These are phyloP conservation scores for Colletotrichum theobromicola DNA, from an alignment of 2,329 filamentous ascomycete species.

Conservation along the genomic window DNA sequence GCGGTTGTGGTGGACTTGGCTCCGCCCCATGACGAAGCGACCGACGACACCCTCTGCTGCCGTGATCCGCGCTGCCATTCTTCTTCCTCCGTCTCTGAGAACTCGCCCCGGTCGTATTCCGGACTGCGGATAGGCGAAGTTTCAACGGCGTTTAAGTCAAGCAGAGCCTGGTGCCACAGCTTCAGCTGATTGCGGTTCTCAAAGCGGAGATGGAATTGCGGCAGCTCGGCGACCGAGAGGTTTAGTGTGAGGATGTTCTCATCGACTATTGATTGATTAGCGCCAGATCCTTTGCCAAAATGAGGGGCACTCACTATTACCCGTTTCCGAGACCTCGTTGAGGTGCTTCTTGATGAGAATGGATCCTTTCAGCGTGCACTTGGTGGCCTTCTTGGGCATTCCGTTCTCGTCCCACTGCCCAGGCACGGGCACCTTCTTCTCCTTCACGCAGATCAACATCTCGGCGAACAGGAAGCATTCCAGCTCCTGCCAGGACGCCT, in stretches of 20 bases:
- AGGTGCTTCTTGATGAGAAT: slow-evolving; percentile 98
- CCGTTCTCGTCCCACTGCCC: slow-evolving; percentile 71
- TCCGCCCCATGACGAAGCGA: slow-evolving; percentile 82
- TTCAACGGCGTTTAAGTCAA: slow-evolving; percentile 80
- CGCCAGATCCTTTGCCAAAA: slow-evolving; percentile 25
- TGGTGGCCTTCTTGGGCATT: slow-evolving; percentile 66
- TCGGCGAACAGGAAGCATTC: slow-evolving; percentile 97
- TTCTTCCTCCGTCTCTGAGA: slow-evolving; percentile 87
- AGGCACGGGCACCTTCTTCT: slow-evolving; percentile 75
- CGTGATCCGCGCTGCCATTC: slow-evolving; percentile 72
- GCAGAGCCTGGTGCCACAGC: slow-evolving; percentile 85
- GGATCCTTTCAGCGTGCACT: slow-evolving; percentile 93
- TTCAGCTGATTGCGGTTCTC: slow-evolving; percentile 84
- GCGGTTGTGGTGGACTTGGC: slow-evolving; percentile 85
- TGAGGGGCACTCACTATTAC: slow-evolving; percentile 40
- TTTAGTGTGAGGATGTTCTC: slow-evolving; percentile 88
- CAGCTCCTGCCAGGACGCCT: slow-evolving; percentile 94
- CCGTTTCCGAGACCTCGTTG: slow-evolving; percentile 81
- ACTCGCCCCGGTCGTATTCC: slow-evolving; percentile 80
- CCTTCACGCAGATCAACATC: slow-evolving; percentile 99
- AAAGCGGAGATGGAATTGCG: slow-evolving; percentile 93
- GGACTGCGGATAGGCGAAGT: slow-evolving; percentile 66
- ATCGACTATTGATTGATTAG: slow-evolving; percentile 54
- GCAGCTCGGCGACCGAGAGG: slow-evolving; percentile 88
- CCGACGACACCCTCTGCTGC: slow-evolving; percentile 78